phyloP scores from a whole-genome alignment of 2,329 filamentous ascomycete species.

The Alternaria sp. region DNA sequence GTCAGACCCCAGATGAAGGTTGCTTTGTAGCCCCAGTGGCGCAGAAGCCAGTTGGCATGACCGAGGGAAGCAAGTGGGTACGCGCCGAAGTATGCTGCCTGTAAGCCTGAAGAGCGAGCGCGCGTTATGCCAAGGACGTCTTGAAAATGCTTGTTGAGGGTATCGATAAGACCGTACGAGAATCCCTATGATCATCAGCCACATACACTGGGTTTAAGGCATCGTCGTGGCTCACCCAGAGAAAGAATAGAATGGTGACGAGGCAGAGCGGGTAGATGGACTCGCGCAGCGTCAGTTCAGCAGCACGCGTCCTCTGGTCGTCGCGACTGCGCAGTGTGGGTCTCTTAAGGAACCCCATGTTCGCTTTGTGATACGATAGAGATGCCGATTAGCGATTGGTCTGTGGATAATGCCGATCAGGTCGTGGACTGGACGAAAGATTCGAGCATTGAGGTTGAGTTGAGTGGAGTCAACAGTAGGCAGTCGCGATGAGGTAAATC shows the following conservation, averaged over 20 bases:
- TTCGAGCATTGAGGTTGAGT: background rate
- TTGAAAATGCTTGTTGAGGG: slow-evolving; percentile 59
- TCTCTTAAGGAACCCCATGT: slow-evolving; percentile 42
- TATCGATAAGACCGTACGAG: slow-evolving; percentile 64
- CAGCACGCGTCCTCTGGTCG: slow-evolving; percentile 59
- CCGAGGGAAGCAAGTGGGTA: slow-evolving; percentile 58
- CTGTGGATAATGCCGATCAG: background rate
- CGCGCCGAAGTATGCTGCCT: slow-evolving; percentile 59
- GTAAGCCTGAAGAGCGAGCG: slow-evolving; percentile 54
- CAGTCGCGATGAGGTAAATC: background rate
- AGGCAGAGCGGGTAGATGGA: slow-evolving; percentile 71
- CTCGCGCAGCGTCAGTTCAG: slow-evolving; percentile 70
- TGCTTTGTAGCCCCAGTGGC: slow-evolving; percentile 57
- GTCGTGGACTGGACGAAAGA: background rate
- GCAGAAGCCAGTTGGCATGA: slow-evolving; percentile 57
- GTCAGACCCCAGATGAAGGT: slow-evolving; percentile 60
- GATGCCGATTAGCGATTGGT: background rate
- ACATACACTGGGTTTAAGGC: background rate
- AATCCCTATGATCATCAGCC: slow-evolving; percentile 51
- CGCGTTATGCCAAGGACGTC: slow-evolving; percentile 52
- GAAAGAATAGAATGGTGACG: slow-evolving; percentile 70
- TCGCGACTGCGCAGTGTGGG: slow-evolving; percentile 40
- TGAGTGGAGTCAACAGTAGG: background rate
- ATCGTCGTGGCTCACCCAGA: slow-evolving; percentile 57
- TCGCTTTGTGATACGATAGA: slow-evolving; percentile 1